Conservation (phyloP, 2,329 filamentous ascomycete species). For the Metarhizium anisopliae region DNA sequence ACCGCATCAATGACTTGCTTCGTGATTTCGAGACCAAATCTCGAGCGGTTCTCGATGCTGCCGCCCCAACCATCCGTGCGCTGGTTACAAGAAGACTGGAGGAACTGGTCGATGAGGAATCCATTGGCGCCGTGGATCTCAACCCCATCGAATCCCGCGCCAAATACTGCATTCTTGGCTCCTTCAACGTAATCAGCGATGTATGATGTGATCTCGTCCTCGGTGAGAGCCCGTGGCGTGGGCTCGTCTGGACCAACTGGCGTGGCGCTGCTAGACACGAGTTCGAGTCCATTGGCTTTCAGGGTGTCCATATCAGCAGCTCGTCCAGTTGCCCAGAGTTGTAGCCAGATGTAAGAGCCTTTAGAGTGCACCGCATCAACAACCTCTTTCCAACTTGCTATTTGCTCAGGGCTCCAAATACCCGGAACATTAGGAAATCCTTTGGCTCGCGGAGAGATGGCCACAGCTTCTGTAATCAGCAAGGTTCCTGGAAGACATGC, state of each 20-base stretch:
- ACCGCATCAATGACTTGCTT: conserved; percentile 30
- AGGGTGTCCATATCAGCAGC: background rate
- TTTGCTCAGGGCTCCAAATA: background rate
- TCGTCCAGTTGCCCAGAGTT: background rate
- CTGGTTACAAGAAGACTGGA: conserved; percentile 37
- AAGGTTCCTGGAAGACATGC: conserved; percentile 32
- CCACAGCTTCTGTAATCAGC: conserved; percentile 37
- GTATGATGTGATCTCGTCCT: conserved; percentile 54
- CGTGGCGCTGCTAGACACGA: background rate
- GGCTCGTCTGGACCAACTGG: background rate
- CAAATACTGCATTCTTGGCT: conserved; percentile 42
- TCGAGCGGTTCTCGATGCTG: conserved; percentile 41
- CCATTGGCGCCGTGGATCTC: conserved; percentile 51
- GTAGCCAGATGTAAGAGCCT: background rate
- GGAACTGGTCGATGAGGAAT: conserved; percentile 57
- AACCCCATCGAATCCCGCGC: conserved; percentile 61
- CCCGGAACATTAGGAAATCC: conserved; percentile 5
- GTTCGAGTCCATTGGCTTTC: background rate
- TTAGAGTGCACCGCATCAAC: background rate
- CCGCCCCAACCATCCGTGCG: conserved; percentile 48
- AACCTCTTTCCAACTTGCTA: background rate
- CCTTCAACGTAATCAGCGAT: conserved; percentile 52
- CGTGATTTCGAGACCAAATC: conserved; percentile 40
- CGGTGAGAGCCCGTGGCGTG: conserved; percentile 34
- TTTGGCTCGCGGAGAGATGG: conserved; percentile 22